These are phyloP conservation scores for Xylaria hypoxylon DNA, from an alignment of 2,329 filamentous ascomycete species.

Conservation along the genomic window DNA sequence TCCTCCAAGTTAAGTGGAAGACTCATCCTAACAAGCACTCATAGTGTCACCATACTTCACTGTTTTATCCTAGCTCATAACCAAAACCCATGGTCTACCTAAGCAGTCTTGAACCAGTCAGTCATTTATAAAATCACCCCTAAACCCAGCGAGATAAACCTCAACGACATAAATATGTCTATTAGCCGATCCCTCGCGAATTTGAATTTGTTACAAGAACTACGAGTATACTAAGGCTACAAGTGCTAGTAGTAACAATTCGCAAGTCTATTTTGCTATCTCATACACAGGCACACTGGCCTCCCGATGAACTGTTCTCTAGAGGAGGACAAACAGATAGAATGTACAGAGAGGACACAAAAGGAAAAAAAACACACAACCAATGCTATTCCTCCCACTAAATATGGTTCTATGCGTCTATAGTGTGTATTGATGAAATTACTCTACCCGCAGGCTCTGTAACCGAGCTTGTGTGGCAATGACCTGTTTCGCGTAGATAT, in stretches of 20 bases:
- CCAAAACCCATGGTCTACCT: no score
- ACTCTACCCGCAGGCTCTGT: constrained; percentile 48
- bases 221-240: not conserved
- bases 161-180: not conserved
- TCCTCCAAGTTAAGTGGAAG: no score
- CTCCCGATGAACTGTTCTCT: constrained; percentile 43
- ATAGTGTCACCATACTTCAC: no score
- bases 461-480: constrained; percentile 49
- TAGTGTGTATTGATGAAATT: constrained; percentile 33
- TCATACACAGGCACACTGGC: constrained; percentile 51
- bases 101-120: not conserved
- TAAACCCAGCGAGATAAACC: not conserved
- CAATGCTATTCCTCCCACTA: constrained; percentile 25
- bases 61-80: no score
- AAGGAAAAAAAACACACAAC: constrained; percentile 38
- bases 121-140: not conserved
- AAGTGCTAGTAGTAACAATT: constrained; percentile 21
- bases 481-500: constrained; percentile 40
- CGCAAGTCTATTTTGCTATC: constrained; percentile 47
- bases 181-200: not conserved
- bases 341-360: constrained; percentile 45
- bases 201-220: not conserved
- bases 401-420: constrained; percentile 36
- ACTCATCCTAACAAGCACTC: no score
- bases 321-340: constrained; percentile 40